phyloP scores from a whole-genome alignment of 805 yeast genomes.

The Saccharomyces jurei region DNA sequence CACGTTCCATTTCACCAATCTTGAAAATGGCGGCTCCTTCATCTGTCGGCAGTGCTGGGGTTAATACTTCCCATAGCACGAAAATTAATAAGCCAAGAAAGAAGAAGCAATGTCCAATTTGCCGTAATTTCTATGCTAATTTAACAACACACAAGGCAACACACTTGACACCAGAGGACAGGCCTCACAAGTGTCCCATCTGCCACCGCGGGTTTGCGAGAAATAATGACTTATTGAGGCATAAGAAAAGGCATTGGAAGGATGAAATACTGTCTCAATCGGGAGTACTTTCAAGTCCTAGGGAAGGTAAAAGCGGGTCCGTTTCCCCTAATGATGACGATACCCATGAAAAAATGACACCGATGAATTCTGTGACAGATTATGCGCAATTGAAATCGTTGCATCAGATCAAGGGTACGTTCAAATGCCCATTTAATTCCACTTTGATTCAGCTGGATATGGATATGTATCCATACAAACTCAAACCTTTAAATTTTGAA shows the following conservation, averaged over 20 bases:
- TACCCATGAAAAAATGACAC: background rate
- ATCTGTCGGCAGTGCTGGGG: background rate
- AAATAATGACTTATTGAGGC: constrained; percentile 79
- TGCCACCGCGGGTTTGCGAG: constrained; percentile 84
- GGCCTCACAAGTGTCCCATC: constrained; percentile 71
- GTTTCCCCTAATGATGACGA: constrained; percentile 4
- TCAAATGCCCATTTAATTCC: constrained; percentile 64
- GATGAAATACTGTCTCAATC: constrained; percentile 31
- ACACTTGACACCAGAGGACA: constrained; percentile 58
- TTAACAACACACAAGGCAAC: constrained; percentile 78
- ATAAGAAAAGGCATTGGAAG: constrained; percentile 77
- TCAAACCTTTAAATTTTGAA: constrained; percentile 19
- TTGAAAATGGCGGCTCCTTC: background rate
- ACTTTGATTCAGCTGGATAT: constrained; percentile 25
- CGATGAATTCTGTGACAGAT: constrained; percentile 3
- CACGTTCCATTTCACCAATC: constrained; percentile 14
- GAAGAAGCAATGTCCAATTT: constrained; percentile 66
- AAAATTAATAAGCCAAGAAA: constrained; percentile 41
- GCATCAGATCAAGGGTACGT: constrained; percentile 36
- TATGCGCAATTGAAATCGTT: constrained; percentile 23
- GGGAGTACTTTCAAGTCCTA: background rate
- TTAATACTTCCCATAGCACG: background rate
- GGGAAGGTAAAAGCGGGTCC: constrained; percentile 4
- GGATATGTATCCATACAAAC: constrained; percentile 24
- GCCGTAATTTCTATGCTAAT: constrained; percentile 62